Percentiles rank a stretch among this genome's conserved stretches.
Evolutionary conservation across 495 filamentous ascomycete genomes (phyloP).

Genomic region (Pyrenula aspistea): DNA sequence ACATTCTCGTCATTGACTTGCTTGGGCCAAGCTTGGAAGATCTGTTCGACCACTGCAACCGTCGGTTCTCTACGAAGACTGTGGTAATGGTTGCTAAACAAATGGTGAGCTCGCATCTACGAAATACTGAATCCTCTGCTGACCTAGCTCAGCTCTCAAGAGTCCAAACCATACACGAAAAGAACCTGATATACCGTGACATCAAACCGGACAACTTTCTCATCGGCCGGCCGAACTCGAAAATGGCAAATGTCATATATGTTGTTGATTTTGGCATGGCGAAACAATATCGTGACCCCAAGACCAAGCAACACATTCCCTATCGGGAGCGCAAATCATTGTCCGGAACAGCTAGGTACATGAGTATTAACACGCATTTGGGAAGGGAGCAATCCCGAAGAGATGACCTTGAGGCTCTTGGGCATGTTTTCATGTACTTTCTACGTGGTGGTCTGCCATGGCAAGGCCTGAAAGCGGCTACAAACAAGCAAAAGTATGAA

Average conservation of each 20-base stretch:
- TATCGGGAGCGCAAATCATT: slow-evolving; percentile 96
- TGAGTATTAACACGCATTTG: slow-evolving; percentile 99
- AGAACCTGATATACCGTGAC: slow-evolving; percentile 98
- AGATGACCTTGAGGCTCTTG: slow-evolving; percentile 92
- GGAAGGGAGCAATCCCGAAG: slow-evolving; percentile 91
- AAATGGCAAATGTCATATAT: slow-evolving; percentile 94
- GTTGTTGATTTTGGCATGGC: slow-evolving; percentile 99
- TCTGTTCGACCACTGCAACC: slow-evolving; percentile 94
- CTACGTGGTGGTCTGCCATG: slow-evolving; percentile 89
- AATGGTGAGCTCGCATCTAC: slow-evolving; percentile 60
- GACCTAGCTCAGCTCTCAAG: slow-evolving; percentile 59
- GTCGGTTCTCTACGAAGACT: slow-evolving; percentile 92
- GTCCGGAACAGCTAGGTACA: slow-evolving; percentile 94
- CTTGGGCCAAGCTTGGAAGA: slow-evolving; percentile 94
- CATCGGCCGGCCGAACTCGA: slow-evolving; percentile 85
- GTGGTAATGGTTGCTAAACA: slow-evolving; percentile 99
- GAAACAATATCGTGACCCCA: slow-evolving; percentile 97
- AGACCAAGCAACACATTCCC: slow-evolving; percentile 98
- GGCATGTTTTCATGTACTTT: slow-evolving; percentile 99
- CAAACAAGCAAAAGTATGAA: slow-evolving; percentile 99
- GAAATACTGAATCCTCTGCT: slow-evolving; percentile 7
- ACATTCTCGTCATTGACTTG: slow-evolving; percentile 97
- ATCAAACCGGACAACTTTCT: slow-evolving; percentile 99
- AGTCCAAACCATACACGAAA: slow-evolving; percentile 99
- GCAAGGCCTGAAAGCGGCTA: slow-evolving; percentile 97